Evolutionary conservation across 495 filamentous ascomycete genomes (phyloP), one percentile per base, ranked within the genome.

Genomic region (Trichocladium uniseriatum): DNA sequence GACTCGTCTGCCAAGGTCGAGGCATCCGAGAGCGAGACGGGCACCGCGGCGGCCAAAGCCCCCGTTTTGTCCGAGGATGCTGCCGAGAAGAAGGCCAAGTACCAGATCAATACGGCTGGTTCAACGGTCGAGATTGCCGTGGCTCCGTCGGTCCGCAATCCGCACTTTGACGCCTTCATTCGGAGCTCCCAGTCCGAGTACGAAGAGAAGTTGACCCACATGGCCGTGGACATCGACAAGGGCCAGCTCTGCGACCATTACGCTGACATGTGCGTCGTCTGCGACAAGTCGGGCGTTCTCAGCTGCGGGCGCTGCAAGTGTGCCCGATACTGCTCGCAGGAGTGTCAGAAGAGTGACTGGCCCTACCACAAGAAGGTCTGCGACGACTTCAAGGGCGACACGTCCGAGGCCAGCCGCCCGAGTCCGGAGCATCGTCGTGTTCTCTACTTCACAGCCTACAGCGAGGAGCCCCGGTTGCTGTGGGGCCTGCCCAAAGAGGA

Each of bases 281-380:
- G 52, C 45, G 31, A 48, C 3, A 16, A 49, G 16, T 20, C 24
- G 10, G 45, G 2, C 18, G 16, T 27, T 10, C 6, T 18, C 13
- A 22, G 5, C 13, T 54, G 52, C 37, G 8, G 4, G 18, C 13
- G 15, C 8, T 54, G 52, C 45, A 13, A 42, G 1, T 3, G n/a
- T 1, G 45, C 52, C 9, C 5, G 27, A 2, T 54, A 54, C 52
- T 49, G 52, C 34, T 50, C 48, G 1, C 11, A 7, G 11, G 27
- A 28, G 6, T 50, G 52, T 28, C 36, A 51, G 38, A n/a, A 19
- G 8, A 18, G 38, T 1, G 52, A 55, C 43, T 42, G 42, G 42
- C 16, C 42, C 19, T 8, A 47, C 16, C 52, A 55, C 47, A 49
- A 49, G 45, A 45, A 41, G 41, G 14, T 54, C 18, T 54, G 52